Conservation (phyloP, 257 asterid genomes). For the Solanum chiquidenum region DNA sequence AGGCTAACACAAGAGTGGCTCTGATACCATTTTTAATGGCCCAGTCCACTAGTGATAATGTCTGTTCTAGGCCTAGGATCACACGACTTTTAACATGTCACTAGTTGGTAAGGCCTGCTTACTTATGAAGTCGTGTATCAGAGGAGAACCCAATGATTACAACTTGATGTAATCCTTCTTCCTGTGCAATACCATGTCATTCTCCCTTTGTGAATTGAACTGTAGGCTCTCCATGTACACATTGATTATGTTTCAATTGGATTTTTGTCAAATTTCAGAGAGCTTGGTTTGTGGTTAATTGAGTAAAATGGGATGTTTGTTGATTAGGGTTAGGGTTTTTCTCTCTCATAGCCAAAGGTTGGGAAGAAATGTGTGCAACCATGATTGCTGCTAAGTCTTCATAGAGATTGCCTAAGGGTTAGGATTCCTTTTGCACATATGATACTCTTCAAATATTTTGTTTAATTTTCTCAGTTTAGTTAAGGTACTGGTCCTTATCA, state of each 20-base stretch:
- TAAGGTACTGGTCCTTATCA: too few relatives aligned
- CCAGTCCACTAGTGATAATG: too few relatives aligned
- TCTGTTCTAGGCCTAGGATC: fast-evolving
- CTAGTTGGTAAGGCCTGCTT: too few relatives aligned
- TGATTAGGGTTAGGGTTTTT: neutral
- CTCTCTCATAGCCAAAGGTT: neutral
- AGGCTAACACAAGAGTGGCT: too few relatives aligned
- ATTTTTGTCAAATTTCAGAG: neutral
- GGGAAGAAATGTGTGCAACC: neutral
- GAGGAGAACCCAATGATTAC: too few relatives aligned
- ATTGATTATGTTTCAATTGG: neutral
- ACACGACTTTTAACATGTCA: too few relatives aligned
- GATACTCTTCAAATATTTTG: too few relatives aligned
- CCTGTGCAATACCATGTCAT: neutral
- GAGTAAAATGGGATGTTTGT: neutral
- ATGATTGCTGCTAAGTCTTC: neutral
- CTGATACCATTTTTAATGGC: too few relatives aligned
- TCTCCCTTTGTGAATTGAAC: neutral
- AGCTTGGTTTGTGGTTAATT: neutral
- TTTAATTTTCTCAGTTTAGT: too few relatives aligned
- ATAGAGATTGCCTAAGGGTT: neutral
- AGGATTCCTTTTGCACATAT: too few relatives aligned
- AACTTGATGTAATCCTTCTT: neutral
- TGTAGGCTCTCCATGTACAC: neutral
- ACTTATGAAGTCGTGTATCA: too few relatives aligned